Base-by-base conservation (phyloP, 441 rosid genomes). In the Sinapis alba region DNA sequence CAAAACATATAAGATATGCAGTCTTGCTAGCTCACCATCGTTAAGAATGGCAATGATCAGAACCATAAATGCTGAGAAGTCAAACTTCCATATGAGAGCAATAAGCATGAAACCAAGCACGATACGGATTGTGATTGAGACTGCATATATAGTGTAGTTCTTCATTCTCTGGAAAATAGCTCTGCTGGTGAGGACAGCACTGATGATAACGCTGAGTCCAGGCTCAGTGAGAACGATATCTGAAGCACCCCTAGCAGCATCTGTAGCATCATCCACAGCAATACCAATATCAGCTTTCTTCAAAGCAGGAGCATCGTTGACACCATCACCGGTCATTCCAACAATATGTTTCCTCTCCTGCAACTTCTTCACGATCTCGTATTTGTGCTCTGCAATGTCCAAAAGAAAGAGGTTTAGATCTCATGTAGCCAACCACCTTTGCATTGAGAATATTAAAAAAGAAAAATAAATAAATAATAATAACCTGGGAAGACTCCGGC, bases 251-350 rank as follows among this genome's bases (percentile, higher is more conserved):
- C 84, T 62, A 67, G 89, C 92, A 20, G 88, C 90, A 75, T 85
- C 92, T 0, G 85, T 84, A 1, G 90, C 82, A 78, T 88, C 83
- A 26, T 82, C 90, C 8, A 88, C 88, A 20, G 89, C 90, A 26
- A 86, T 88, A 43, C 90, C 93, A 7, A 84, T 86, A 75, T 88
- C 90, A 16, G 90, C 90, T 68, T 68, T 82, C 79, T 88, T 86
- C 32, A 88, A 65, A 60, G 89, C 90, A 18, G 89, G 90, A 15
- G 90, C 90, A 60, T 86, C 93, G 27, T 88, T 88, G 20, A 88
- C 89, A 58, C 89, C 90, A 38, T 88, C 83, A 30, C 88, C 93
- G 15, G 93, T 86, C 86, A 88, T 85, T 78, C 93, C 86, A 70
- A 81, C 81, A 30, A 88, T 84, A 75, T 88, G 89, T 69, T 86